phyloP scores from a whole-genome alignment of 176 grass and related monocot species.

The Oryza brachyantha region DNA sequence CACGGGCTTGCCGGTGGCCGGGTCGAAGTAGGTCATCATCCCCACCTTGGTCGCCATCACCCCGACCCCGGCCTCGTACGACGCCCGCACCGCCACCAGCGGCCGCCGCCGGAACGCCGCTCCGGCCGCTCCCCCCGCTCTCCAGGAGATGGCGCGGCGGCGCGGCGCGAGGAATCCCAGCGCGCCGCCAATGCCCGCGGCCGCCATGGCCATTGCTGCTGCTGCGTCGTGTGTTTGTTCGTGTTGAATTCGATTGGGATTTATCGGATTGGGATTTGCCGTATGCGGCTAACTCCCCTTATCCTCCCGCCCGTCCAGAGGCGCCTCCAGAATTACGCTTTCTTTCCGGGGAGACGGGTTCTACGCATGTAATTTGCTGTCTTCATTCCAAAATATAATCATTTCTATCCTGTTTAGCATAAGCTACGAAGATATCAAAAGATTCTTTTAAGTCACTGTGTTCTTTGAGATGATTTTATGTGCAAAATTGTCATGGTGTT shows the following conservation, averaged over 20 bases:
- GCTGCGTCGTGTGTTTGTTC: background rate
- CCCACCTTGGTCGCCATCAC: slow-evolving; percentile 94
- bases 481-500: too few species aligned
- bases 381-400: too few species aligned
- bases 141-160: background rate
- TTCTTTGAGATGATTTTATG: too few species aligned
- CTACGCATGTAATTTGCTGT: too few species aligned
- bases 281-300: slow-evolving; percentile 18
- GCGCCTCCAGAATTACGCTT: background rate
- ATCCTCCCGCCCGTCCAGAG: slow-evolving; percentile 14
- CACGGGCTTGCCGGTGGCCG: slow-evolving; percentile 52
- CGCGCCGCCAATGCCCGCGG: slow-evolving; percentile 30
- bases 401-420: too few species aligned
- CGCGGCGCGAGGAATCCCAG: slow-evolving; percentile 21
- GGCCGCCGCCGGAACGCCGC: background rate
- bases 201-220: slow-evolving; percentile 46
- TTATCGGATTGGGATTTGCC: slow-evolving; percentile 31
- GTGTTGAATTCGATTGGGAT: slow-evolving; percentile 3
- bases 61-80: slow-evolving; percentile 67
- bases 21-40: slow-evolving; percentile 95
- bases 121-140: too few species aligned
- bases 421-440: too few species aligned
- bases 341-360: background rate
- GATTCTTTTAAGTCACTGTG: too few species aligned
- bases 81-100: slow-evolving; percentile 35